Conservation (phyloP, 345 rosid genomes). For the Limnanthes douglasii region DNA sequence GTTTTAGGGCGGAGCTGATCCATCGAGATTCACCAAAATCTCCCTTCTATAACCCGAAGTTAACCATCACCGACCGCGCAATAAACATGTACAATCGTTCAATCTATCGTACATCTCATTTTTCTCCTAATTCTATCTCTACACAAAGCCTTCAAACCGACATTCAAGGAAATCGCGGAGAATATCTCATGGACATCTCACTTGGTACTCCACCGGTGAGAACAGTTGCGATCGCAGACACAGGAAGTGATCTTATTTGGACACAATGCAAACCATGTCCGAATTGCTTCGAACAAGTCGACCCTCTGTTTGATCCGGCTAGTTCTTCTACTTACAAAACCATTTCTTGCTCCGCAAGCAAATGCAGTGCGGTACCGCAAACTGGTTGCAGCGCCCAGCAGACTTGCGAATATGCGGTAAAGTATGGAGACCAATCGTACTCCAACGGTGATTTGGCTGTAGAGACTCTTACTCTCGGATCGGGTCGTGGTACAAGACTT, state of each 20-base stretch:
- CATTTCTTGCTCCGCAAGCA: constrained; percentile 18
- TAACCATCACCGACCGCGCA: constrained; percentile 20
- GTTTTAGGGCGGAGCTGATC: constrained; percentile 17
- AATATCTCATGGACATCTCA: constrained; percentile 35
- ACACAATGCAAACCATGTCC: constrained; percentile 49
- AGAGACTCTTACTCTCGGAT: constrained; percentile 28
- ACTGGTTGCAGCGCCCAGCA: background rate
- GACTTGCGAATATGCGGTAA: constrained; percentile 15
- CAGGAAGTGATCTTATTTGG: constrained; percentile 55
- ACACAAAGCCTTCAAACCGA: constrained; percentile 19
- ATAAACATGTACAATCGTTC: constrained; percentile 29
- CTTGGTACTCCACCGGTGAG: constrained; percentile 36
- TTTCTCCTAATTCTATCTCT: background rate
- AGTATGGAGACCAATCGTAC: constrained; percentile 23
- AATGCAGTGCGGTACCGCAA: constrained; percentile 13
- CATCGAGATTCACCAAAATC: constrained; percentile 46
- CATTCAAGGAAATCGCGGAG: constrained; percentile 22
- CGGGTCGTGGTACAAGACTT: constrained; percentile 21
- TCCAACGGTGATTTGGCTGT: constrained; percentile 26
- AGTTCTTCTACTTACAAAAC: constrained; percentile 25
- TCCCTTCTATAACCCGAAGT: constrained; percentile 24
- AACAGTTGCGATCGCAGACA: constrained; percentile 34
- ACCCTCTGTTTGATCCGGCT: constrained; percentile 29
- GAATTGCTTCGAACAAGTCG: constrained; percentile 28
- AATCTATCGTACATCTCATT: constrained; percentile 20